These are phyloP conservation scores for Besnoitia besnoiti DNA, from an alignment of 169 alveolate genomes.

Conservation along the genomic window DNA sequence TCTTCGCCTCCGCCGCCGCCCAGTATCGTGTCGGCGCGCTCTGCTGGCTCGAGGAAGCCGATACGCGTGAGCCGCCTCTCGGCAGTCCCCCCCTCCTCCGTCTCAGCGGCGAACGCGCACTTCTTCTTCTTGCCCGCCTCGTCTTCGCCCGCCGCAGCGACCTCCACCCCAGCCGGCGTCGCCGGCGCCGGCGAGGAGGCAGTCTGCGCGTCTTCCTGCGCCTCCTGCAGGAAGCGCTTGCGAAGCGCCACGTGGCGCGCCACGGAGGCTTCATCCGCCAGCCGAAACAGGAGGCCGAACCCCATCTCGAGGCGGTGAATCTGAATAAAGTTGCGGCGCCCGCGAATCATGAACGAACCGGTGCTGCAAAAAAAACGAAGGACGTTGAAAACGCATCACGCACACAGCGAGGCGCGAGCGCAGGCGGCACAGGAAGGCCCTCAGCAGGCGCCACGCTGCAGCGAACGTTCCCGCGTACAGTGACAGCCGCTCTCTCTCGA, in stretches of 20 bases:
- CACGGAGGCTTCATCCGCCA: constrained; percentile 66
- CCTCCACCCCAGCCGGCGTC: neutral
- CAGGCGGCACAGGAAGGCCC: neutral
- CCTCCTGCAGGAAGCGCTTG: neutral
- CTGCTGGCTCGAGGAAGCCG: neutral
- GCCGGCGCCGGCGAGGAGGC: neutral
- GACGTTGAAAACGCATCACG: constrained; percentile 2
- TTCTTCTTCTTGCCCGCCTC: constrained; percentile 7
- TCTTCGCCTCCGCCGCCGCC: neutral
- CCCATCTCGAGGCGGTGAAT: constrained; percentile 95
- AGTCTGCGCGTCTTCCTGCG: neutral
- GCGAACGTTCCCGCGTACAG: too few species aligned
- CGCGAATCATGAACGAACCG: constrained; percentile 95
- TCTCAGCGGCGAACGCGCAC: neutral
- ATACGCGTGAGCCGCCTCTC: too few species aligned
- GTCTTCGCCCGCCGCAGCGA: neutral
- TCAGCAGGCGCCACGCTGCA: too few species aligned
- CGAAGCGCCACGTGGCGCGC: constrained; percentile 53
- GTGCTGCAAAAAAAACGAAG: constrained; percentile 73
- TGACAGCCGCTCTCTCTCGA: too few species aligned
- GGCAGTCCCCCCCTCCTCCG: neutral
- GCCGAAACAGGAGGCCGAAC: constrained; percentile 80
- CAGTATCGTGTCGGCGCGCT: neutral
- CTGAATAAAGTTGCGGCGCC: constrained; percentile 92
- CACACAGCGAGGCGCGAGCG: neutral